Evolutionary conservation across 345 rosid genomes (phyloP).

Genomic region (thale cress (Arabidopsis thaliana)): DNA sequence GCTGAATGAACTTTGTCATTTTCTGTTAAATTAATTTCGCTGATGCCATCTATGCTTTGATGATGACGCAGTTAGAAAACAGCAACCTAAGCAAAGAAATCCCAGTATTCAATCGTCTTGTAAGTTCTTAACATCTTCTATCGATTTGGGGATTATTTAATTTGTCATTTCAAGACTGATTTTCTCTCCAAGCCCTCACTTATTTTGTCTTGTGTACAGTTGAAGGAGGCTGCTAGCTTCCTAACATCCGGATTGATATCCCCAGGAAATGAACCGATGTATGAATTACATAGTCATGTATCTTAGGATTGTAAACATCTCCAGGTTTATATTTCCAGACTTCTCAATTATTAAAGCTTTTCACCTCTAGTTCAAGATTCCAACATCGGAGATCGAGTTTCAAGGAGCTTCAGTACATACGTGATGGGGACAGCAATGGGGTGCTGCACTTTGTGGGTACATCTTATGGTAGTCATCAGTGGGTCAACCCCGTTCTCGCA

Average conservation of each 20-base stretch:
- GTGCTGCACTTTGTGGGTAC: constrained; percentile 88
- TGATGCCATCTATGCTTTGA: constrained; percentile 30
- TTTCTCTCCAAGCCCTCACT: constrained; percentile 27
- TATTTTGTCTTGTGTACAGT: constrained; percentile 51
- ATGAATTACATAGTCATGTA: constrained; percentile 36
- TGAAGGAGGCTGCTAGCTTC: constrained; percentile 63
- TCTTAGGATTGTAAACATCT: constrained; percentile 5
- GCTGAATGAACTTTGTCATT: constrained; percentile 1
- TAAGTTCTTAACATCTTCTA: constrained; percentile 49
- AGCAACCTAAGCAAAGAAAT: constrained; percentile 64
- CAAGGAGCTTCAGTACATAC: constrained; percentile 94
- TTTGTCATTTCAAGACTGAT: not conserved
- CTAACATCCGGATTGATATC: constrained; percentile 49
- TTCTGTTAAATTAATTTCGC: constrained; percentile 2
- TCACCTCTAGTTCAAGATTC: constrained; percentile 57
- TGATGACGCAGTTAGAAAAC: constrained; percentile 66
- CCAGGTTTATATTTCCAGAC: constrained; percentile 10
- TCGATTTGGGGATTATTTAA: not conserved
- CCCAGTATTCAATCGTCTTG: constrained; percentile 56
- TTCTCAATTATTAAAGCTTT: constrained; percentile 8
- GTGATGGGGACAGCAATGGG: constrained; percentile 99
- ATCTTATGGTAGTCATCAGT: constrained; percentile 86
- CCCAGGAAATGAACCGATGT: constrained; percentile 64
- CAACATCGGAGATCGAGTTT: constrained; percentile 88
- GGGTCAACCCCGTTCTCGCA: constrained; percentile 95